Evolutionary conservation across 2,329 filamentous ascomycete genomes (phyloP).

Genomic region (Xylaria multiplex): DNA sequence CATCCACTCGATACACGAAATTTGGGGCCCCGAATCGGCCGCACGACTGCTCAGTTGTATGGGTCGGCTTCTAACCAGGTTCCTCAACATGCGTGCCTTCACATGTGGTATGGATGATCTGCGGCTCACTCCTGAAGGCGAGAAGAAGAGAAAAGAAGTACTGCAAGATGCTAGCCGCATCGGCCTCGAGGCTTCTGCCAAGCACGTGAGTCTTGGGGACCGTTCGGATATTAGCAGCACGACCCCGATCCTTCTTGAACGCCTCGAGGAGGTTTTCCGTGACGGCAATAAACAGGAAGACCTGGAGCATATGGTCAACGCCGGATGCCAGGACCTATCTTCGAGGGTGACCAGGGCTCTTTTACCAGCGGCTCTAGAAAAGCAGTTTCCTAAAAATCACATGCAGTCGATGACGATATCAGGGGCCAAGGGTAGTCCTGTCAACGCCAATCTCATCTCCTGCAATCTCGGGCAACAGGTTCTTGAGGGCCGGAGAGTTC

Average conservation of each 20-base stretch:
- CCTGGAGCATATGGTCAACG: conserved; percentile 88
- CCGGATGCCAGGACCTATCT: conserved; percentile 74
- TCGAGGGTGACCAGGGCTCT: conserved; percentile 80
- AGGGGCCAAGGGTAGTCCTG: conserved; percentile 89
- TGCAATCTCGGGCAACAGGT: conserved; percentile 98
- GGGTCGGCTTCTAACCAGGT: conserved; percentile 87
- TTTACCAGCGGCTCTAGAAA: conserved; percentile 83
- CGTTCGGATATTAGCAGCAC: conserved; percentile 63
- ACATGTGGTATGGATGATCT: conserved; percentile 98
- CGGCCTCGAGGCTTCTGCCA: conserved; percentile 82
- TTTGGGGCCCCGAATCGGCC: conserved; percentile 87
- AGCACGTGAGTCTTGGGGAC: conserved; percentile 85
- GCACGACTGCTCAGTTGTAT: conserved; percentile 90
- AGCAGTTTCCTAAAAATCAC: conserved; percentile 94
- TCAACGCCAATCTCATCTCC: conserved; percentile 97
- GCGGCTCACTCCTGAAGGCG: conserved; percentile 81
- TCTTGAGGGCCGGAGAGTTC: conserved; percentile 92
- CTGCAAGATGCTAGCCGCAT: conserved; percentile 73
- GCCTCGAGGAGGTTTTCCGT: conserved; percentile 88
- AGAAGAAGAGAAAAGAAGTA: conserved; percentile 74
- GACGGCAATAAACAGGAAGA: conserved; percentile 92
- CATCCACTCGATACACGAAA: conserved; percentile 91
- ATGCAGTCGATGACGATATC: conserved; percentile 99
- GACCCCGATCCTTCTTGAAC: conserved; percentile 76
- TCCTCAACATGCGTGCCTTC: conserved; percentile 92